Evolutionary conservation across 2,329 filamentous ascomycete genomes (phyloP).

Genomic region (Fusarium algeriense): DNA sequence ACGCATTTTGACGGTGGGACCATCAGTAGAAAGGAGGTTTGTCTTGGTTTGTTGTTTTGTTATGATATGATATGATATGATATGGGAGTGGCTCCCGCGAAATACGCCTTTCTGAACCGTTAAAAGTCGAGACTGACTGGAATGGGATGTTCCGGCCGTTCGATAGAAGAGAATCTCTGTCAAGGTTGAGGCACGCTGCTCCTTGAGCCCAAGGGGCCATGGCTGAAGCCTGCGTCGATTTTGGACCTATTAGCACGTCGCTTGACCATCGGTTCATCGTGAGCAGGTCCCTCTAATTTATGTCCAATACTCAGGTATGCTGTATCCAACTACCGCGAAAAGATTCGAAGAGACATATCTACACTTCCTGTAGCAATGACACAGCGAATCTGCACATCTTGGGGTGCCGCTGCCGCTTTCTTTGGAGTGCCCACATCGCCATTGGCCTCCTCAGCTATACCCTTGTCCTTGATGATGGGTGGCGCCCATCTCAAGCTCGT

Average conservation of each 20-base stretch:
- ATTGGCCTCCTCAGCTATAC: slow-evolving; percentile 28
- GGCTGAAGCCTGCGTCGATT: slow-evolving; percentile 5
- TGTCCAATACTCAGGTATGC: slow-evolving; percentile 28
- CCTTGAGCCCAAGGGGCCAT: background rate
- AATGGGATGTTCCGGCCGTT: slow-evolving; percentile 6
- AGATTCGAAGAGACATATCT: slow-evolving; percentile 71
- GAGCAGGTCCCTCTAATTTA: slow-evolving; percentile 12
- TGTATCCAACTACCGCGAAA: slow-evolving; percentile 62
- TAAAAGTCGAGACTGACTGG: slow-evolving; percentile 9
- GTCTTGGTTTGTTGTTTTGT: slow-evolving; percentile 34
- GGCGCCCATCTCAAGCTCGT: slow-evolving; percentile 91
- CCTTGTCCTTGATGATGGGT: slow-evolving; percentile 41
- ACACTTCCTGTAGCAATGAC: slow-evolving; percentile 90
- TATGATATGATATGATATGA: slow-evolving; percentile 6
- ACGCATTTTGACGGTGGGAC: slow-evolving; percentile 29
- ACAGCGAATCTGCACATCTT: slow-evolving; percentile 78
- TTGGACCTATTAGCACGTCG: background rate
- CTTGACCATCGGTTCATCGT: background rate
- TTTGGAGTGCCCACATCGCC: slow-evolving; percentile 42
- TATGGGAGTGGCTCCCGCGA: slow-evolving; percentile 14
- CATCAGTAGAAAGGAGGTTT: slow-evolving; percentile 37
- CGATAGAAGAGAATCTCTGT: slow-evolving; percentile 26
- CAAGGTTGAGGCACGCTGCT: background rate
- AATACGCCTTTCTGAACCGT: background rate
- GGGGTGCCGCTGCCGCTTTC: slow-evolving; percentile 32